Evolutionary conservation across 2,329 filamentous ascomycete species (phyloP).

Genomic region (Colletotrichum sp.): DNA sequence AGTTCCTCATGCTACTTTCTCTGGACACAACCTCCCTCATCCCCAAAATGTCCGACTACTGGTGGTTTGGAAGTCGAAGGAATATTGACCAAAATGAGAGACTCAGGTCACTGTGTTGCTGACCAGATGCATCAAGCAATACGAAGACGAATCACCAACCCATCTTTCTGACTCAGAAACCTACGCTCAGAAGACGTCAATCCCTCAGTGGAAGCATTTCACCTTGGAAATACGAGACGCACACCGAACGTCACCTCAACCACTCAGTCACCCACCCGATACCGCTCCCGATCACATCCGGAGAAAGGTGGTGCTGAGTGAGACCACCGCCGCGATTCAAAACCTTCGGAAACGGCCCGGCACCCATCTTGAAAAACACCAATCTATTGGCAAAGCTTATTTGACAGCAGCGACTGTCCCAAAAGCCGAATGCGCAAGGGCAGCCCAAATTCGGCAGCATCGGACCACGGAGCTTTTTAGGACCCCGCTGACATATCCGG

Average conservation of each 20-base stretch:
- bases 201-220: rapidly evolving
- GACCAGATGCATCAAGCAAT: background rate
- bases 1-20: no score
- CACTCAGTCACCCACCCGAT: background rate
- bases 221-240: background rate
- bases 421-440: background rate
- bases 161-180: background rate
- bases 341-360: background rate
- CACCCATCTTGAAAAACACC: background rate
- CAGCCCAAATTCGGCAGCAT: background rate
- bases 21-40: background rate
- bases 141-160: background rate
- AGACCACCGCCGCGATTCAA: background rate
- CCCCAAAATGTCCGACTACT: background rate
- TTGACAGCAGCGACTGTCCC: no score
- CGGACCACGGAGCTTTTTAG: background rate
- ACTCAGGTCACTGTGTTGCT: background rate
- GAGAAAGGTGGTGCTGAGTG: background rate
- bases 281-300: background rate
- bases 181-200: background rate
- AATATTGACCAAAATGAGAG: background rate
- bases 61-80: background rate
- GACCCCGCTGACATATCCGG: background rate
- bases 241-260: background rate
- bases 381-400: background rate